Evolutionary conservation across 2,329 filamentous ascomycete species (phyloP), one percentile per base, ranked within the genome.

Genomic region (Botryotinia globosa): DNA sequence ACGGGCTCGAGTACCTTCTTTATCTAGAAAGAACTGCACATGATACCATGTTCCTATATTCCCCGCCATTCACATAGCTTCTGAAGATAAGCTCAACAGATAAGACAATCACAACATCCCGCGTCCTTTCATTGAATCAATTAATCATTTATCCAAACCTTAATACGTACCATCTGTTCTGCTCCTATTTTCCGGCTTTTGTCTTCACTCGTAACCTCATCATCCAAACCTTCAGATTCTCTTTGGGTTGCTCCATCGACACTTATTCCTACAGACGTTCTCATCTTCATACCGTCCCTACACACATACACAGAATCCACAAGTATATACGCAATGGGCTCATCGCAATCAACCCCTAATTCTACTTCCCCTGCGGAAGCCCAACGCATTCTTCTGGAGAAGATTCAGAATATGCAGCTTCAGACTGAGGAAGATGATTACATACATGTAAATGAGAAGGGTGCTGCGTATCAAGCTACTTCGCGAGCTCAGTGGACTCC

Each of bases 381-480:
- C n/a, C 34, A 67, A 42, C n/a, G 48, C 1, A 67, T 67, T 1
- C 48, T 67, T 16, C 25, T 56, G 6, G 65, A 67, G 12, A 67
- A 67, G 48, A 56, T 67, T 5, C 48, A 29, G 7, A 56, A 56
- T 32, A 3, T 67, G 62, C 29, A 58, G 4, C 29, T 71, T 6
- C 48, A 29, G n/a, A n/a, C 29, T n/a, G 32, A 25, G 4, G 64
- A 54, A 25, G 59, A 65, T 45, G 86, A 87, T 66, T 89, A 86
- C 73, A 81, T 88, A 44, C 82, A 87, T 73, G 81, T 89, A n/a
- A 34, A 70, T 61, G 56, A 37, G 18, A 51, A 37, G 10, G 42
- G 58, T 63, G 58, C 20, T 37, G 44, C 45, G 3, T 8, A 14
- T 10, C 44, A 51, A 39, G 42, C 4, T 32, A 65, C 72, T 14